Evolutionary conservation across 2,329 filamentous ascomycete genomes (phyloP).

Genomic region (Fusarium subtropicale): DNA sequence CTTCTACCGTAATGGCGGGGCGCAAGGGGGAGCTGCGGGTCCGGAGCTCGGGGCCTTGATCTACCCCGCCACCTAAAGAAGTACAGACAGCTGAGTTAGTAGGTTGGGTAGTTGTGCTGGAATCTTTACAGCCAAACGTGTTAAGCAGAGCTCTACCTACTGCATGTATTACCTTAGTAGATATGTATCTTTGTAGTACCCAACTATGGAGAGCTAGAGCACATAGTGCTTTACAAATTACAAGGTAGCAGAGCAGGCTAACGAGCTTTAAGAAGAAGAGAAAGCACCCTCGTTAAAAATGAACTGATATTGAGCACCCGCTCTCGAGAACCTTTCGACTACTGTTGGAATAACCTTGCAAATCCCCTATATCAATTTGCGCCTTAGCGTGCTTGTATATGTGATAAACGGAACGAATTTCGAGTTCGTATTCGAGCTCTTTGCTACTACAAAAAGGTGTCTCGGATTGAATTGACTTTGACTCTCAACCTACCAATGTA

Average conservation of each 20-base stretch:
- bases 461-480: neutral
- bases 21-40: neutral
- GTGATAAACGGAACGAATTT: neutral
- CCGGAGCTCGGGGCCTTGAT: neutral
- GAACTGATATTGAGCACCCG: neutral
- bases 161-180: too few relatives aligned
- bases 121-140: too few relatives aligned
- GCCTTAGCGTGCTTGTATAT: neutral
- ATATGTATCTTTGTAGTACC: too few relatives aligned
- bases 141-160: neutral
- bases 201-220: too few relatives aligned
- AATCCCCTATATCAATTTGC: neutral
- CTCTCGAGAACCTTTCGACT: slow-evolving; percentile 13
- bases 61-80: slow-evolving; percentile 27
- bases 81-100: neutral
- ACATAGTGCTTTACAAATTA: too few relatives aligned
- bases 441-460: neutral
- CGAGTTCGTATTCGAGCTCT: slow-evolving; percentile 29
- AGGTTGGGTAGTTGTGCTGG: too few relatives aligned
- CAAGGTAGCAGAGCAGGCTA: too few relatives aligned
- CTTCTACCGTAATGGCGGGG: slow-evolving; percentile 10
- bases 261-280: neutral
- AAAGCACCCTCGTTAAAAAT: neutral
- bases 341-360: neutral
- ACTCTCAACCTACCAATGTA: too few relatives aligned